Evolutionary conservation across 164 flowering plant genomes (phyloP).

Genomic region (Litsea cubeba): DNA sequence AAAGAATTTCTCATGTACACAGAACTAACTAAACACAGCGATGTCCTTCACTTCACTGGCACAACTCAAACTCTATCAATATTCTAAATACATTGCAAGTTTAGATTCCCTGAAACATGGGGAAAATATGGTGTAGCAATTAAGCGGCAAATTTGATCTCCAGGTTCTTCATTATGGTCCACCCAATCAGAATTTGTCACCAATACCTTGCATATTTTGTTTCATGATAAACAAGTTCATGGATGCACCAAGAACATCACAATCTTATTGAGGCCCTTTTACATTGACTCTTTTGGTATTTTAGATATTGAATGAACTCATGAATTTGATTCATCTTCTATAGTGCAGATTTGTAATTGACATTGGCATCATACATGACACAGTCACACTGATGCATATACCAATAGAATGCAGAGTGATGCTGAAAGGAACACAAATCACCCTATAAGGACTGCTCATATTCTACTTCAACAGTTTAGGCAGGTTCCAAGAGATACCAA

Average conservation of each 20-base stretch:
- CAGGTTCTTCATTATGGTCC: not conserved
- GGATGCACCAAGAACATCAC: not conserved
- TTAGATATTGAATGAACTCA: too few relatives aligned
- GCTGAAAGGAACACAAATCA: not conserved
- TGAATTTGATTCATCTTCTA: not conserved
- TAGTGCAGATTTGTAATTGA: not conserved
- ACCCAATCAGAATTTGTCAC: not conserved
- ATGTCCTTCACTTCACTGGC: not conserved
- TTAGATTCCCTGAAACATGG: not conserved
- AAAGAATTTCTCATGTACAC: too few relatives aligned
- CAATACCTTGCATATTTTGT: too few relatives aligned
- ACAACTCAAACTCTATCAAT: too few relatives aligned
- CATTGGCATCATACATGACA: not conserved
- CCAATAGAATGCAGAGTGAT: not conserved
- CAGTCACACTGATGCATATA: not conserved
- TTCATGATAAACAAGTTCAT: not conserved
- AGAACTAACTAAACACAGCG: not conserved
- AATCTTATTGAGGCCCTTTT: not conserved
- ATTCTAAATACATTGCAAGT: not conserved
- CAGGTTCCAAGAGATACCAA: not conserved
- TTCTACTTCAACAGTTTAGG: not conserved
- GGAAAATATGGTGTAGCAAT: not conserved
- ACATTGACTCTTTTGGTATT: not conserved
- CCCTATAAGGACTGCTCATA: not conserved
- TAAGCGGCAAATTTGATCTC: not conserved